Conservation (phyloP, 2,329 filamentous ascomycete genomes). For the Pezicula rhizophila region DNA sequence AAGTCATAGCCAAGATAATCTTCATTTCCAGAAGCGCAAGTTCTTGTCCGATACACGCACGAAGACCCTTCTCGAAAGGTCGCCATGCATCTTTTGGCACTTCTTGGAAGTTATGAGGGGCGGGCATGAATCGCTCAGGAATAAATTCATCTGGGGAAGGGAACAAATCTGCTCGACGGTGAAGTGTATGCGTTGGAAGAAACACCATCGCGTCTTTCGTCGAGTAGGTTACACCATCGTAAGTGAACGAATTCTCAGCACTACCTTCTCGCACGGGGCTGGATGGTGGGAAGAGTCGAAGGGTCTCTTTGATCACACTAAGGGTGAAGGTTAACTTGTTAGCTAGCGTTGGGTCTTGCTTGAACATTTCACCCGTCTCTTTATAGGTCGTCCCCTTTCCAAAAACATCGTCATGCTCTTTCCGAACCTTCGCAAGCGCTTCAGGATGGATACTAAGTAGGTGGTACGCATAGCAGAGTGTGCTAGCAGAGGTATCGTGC, state of each 20-base stretch:
- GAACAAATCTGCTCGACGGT: conserved; percentile 35
- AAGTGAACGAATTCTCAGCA: conserved; percentile 5
- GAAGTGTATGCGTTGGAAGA: conserved; percentile 13
- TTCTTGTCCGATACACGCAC: conserved; percentile 52
- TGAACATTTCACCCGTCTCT: conserved; percentile 1
- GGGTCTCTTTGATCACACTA: conserved; percentile 11
- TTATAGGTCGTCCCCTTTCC: conserved; percentile 1
- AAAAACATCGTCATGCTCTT: conserved; percentile 9
- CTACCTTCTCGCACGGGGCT: conserved; percentile 7
- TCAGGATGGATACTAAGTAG: conserved; percentile 10
- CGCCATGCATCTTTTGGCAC: conserved; percentile 40
- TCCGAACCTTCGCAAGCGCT: conserved; percentile 6
- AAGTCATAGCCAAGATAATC: conserved; percentile 38
- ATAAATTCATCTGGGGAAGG: conserved; percentile 37
- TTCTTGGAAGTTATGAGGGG: conserved; percentile 21
- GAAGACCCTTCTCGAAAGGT: conserved; percentile 47
- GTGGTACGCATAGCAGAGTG: conserved; percentile 2
- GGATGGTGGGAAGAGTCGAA: conserved; percentile 11
- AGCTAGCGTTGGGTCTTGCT: conserved; percentile 6
- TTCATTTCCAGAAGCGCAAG: conserved; percentile 44
- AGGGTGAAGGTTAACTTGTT: conserved; percentile 12
- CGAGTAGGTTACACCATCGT: conserved; percentile 8
- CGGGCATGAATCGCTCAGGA: conserved; percentile 40
- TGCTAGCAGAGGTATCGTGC: conserved; percentile 1
- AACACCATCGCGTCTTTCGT: conserved; percentile 7